These are phyloP conservation scores for Arthrobotrys entomopaga DNA, from an alignment of 2,329 filamentous ascomycete species.

Conservation along the genomic window DNA sequence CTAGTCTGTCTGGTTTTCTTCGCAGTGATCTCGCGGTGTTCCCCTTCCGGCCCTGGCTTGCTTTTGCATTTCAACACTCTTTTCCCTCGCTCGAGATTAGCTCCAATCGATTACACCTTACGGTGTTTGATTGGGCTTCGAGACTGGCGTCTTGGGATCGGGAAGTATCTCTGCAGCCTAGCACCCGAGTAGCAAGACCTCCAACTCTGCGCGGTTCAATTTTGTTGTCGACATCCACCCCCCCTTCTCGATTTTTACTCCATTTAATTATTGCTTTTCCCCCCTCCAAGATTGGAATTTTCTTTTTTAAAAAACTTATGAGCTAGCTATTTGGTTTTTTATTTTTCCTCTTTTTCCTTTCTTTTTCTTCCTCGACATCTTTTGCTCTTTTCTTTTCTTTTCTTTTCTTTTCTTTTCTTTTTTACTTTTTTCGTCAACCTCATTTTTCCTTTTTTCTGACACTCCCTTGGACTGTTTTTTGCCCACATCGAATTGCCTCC, in stretches of 20 bases:
- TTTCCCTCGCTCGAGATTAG: conserved; percentile 21
- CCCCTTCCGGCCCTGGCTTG: conserved; percentile 46
- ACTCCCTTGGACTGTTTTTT: conserved; percentile 27
- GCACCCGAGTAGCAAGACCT: conserved; percentile 46
- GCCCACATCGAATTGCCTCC: conserved; percentile 38
- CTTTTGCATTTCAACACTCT: conserved; percentile 11
- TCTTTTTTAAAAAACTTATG: conserved; percentile 10
- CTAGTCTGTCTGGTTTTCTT: neutral
- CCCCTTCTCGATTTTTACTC: conserved; percentile 40
- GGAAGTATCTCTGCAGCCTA: conserved; percentile 54
- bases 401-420: conserved; percentile 17
- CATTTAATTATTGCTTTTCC: conserved; percentile 21
- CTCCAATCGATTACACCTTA: conserved; percentile 24
- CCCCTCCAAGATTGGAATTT: too few species aligned
- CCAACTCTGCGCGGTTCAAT: conserved; percentile 52
- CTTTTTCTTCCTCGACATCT: neutral
- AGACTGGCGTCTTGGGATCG: conserved; percentile 43
- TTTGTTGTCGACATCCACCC: conserved; percentile 37
- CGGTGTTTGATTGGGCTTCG: conserved; percentile 44
- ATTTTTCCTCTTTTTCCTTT: conserved; percentile 1
- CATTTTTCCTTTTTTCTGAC: neutral
- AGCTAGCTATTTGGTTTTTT: neutral
- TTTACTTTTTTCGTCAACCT: conserved; percentile 16
- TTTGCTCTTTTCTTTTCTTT: neutral
- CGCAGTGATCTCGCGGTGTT: conserved; percentile 29